These are phyloP conservation scores for Ensete ventricosum DNA, from an alignment of 176 grass and related monocot species.

Conservation along the genomic window DNA sequence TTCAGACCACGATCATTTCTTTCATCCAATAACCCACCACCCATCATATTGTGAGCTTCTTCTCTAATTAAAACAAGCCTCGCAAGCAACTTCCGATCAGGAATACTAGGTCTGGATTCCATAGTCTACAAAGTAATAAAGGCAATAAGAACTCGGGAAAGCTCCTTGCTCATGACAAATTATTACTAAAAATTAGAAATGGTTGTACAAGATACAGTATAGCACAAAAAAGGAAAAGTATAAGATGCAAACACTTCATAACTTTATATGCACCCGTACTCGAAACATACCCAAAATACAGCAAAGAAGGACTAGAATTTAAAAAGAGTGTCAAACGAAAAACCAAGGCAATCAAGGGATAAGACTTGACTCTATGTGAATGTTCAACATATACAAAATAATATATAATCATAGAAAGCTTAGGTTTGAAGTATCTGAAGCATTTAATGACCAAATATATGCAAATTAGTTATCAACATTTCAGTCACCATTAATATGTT, in stretches of 20 bases:
- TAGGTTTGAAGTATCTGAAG: no score
- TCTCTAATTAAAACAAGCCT: slow-evolving; percentile 86
- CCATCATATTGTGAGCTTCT: slow-evolving; percentile 90
- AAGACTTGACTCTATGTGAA: no score
- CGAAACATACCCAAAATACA: background rate
- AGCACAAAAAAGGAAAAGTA: background rate
- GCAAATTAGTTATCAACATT: no score
- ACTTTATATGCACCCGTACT: no score
- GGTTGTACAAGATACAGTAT: no score
- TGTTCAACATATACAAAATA: no score
- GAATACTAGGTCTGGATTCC: slow-evolving; percentile 64
- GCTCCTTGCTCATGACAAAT: background rate
- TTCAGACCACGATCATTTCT: slow-evolving; percentile 81
- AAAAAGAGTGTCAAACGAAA: background rate
- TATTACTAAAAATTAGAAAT: background rate
- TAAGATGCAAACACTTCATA: background rate
- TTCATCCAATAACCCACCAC: slow-evolving; percentile 92
- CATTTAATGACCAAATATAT: no score
- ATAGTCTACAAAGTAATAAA: slow-evolving; percentile 42
- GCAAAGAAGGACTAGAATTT: background rate
- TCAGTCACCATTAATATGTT: no score
- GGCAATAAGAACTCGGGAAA: background rate
- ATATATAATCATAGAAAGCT: no score
- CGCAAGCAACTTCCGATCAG: slow-evolving; percentile 71
- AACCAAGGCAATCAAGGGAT: background rate